Base-by-base conservation (phyloP, 75 land plant genomes). In the Picea glauca region DNA sequence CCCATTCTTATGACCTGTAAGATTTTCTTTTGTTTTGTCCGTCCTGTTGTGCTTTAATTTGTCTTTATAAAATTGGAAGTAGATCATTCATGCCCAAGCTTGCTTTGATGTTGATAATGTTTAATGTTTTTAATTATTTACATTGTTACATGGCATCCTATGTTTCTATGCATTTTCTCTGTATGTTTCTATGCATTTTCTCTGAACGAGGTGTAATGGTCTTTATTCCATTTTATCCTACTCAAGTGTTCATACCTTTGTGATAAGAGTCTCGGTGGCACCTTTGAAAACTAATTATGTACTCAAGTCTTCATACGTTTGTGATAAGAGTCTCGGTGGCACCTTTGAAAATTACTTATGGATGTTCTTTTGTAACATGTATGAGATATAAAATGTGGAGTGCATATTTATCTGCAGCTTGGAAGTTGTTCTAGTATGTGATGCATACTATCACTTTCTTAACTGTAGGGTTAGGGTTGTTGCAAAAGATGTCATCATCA, bases 1-100 rank as follows among this genome's bases (percentile, higher is more conserved):
- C 38, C 93, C 94, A 20, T 98, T 98, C 58, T 60, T 94, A 74
- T 93, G 98, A 11, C 91, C 93, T 57, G 98, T 97, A 85, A 87
- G 96, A 31, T 84, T 43, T 31, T 72, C 0, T 43, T 77, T 20
- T 67, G 46, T 50, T 50, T 67, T 78, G 70, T 31, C 15, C 13
- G 1, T 23, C 23, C 46, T 65, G 56, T 67, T 64, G 32, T 74
- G 56, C 23, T 11, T 74, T 23, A 54, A 23, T 8, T 54, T 26
- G 40, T 21, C 76, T 40, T 40, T 56, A n/a, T 13, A 57, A 75
- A 17, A 8, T 46, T 74, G 76, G 40, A 15, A 75, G 20, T 75
- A 30, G 26, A 56, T 46, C 5, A 50, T 56, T 50, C 30, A 75
- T 23, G 61, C 61, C 15, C 13, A 32, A 40, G 20, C 57, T 30